Base-by-base conservation (phyloP, 2,329 filamentous ascomycete genomes). In the Incumbomyces lentus region DNA sequence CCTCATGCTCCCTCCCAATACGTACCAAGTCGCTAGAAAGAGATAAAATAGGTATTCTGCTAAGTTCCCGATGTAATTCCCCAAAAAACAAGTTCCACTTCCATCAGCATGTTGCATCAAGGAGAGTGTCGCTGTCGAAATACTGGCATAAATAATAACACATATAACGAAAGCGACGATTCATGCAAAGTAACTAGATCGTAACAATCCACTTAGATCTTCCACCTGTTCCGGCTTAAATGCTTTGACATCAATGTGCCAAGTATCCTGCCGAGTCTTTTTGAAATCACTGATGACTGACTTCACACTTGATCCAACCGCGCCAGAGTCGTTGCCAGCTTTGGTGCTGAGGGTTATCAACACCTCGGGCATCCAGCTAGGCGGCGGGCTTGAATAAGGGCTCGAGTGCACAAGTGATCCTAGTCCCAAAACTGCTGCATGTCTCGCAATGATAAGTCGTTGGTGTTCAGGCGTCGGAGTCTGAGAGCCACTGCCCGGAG, bases 211-310 rank as follows among this genome's bases (percentile, higher is more conserved):
- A 59, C 95, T 89, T 49, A 98, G 66, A 61, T 96, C 90, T 64
- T 96, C 92, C 10, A 98, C 72, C 61, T 98, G 90, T 58, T 96
- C 92, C 26, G 83, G 70, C 19, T 88, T 88, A 62, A 98, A 98
- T 50, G 76, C 79, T 84, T 95, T 96, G 58, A 95, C 86, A 69
- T 98, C 92, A 50, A 95, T 90, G 59, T 83, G 83, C 92, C 92
- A 98, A 56, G 90, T 98, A 71, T 98, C 92, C 66, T 98, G 92
- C 63, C 92, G 81, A 38, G 92, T 98, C 78, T 98, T 98, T 72
- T 98, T 98, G 74, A 98, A 98, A 60, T 98, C 93, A 51, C 88
- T 88, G 54, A 98, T 71, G 31, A 95, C 89, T 14, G 76, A 78
- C 75, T 98, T 98, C 10, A 94, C 93, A 49, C 90, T 92, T 67